Percentiles rank a stretch among this genome's conserved stretches.
Conservation (phyloP, 2,329 filamentous ascomycete genomes). For the Scorias spongiosa region DNA sequence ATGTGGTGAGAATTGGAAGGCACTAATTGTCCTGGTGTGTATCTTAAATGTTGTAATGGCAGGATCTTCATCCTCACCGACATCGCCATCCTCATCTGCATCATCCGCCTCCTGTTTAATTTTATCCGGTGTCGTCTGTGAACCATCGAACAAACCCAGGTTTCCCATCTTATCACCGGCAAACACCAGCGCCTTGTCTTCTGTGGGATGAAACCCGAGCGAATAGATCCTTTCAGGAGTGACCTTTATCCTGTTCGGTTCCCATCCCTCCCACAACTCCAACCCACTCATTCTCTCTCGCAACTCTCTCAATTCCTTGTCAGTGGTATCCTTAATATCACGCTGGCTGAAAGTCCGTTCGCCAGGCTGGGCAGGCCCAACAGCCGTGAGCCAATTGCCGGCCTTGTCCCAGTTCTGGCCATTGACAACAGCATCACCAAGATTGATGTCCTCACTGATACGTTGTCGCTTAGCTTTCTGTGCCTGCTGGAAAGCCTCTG, state of each 20-base stretch:
- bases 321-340: constrained; percentile 63
- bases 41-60: constrained; percentile 82
- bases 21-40: constrained; percentile 75
- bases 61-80: constrained; percentile 51
- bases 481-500: constrained; percentile 39
- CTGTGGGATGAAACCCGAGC: constrained; percentile 74
- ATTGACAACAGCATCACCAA: constrained; percentile 65
- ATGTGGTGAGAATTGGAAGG: constrained; percentile 60
- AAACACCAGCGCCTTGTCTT: constrained; percentile 76
- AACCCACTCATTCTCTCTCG: constrained; percentile 64
- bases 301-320: constrained; percentile 58
- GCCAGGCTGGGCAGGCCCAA: constrained; percentile 65
- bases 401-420: constrained; percentile 56
- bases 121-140: constrained; percentile 41
- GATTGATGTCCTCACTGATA: constrained; percentile 51
- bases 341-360: constrained; percentile 75
- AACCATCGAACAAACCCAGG: constrained; percentile 80
- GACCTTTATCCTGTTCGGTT: constrained; percentile 77
- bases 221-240: constrained; percentile 78
- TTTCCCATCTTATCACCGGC: constrained; percentile 89
- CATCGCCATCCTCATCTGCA: constrained; percentile 53
- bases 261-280: constrained; percentile 68
- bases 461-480: constrained; percentile 48
- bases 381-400: constrained; percentile 48
- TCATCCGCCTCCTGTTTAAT: constrained; percentile 34